Evolutionary conservation across 2,329 filamentous ascomycete species (phyloP), one percentile per base, ranked within the genome.

Genomic region (Colletotrichum orbiculare): DNA sequence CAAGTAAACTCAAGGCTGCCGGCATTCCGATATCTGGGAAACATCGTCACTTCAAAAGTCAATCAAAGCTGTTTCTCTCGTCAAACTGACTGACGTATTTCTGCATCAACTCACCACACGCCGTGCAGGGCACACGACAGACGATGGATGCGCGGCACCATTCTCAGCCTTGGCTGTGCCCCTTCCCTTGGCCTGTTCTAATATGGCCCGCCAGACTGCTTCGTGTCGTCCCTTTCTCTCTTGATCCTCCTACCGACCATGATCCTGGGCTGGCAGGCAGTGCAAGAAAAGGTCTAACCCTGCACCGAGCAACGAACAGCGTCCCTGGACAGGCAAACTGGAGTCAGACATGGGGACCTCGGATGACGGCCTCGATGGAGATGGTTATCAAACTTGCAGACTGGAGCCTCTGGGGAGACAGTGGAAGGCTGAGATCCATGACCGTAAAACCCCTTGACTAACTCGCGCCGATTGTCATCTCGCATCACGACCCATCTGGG

Each of bases 401-500:
- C 46, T 48, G 46, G 46, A 48, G 25, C 15, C 43, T 17, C n/a
- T 41, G 38, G 9, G 9, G 38, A 41, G 38, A 25, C 25, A 25
- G 25, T 25, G 25, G 53, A 25, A 37, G 53, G 15, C 46, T 53
- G 54, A 38, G 37, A 60, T 54, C 55, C 60, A 54, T 25, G n/a
- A 34, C 34, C 17, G 38, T 58, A 37, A 54, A 48, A 48, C 38
- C 34, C n/a, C 37, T 54, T 17, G 42, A 50, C 34, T 42, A 41
- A 50, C 13, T 39, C 12, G 34, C 49, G 61, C 35, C 43, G 61
- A 64, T 64, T 60, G 57, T 64, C 61, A 64, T 64, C 49, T 64
- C 56, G 56, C 43, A 39, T 54, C 37, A 33, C 45, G 55, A 35
- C 15, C 41, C 57, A 60, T 54, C 49, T 43, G 57, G 50, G 57